A percentile compares a stretch with the other conserved stretches of the same genome.
These are phyloP conservation scores for Thelephora ganbajun DNA, from an alignment of 768 basidiomycete genomes.

Conservation along the genomic window DNA sequence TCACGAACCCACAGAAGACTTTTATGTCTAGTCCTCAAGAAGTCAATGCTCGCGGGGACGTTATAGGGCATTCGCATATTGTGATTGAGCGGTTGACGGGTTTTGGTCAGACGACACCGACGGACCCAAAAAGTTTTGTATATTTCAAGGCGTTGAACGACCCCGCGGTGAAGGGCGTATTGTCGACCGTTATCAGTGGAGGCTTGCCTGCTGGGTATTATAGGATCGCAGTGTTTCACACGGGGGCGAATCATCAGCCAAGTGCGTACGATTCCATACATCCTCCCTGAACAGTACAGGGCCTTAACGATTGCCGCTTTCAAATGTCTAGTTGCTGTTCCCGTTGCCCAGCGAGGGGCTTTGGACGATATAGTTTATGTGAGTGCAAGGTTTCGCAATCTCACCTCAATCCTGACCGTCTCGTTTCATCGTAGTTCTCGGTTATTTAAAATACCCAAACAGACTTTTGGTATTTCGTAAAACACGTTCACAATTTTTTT, in stretches of 20 bases:
- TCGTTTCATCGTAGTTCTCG: too few species aligned
- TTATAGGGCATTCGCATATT: slow-evolving; percentile 51
- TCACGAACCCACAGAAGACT: slow-evolving; percentile 37
- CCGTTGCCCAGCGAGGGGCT: slow-evolving; percentile 23
- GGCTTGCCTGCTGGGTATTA: slow-evolving; percentile 43
- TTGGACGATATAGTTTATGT: slow-evolving; percentile 23
- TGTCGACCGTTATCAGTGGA: slow-evolving; percentile 32
- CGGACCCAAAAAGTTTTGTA: slow-evolving; percentile 35
- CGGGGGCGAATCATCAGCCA: slow-evolving; percentile 30
- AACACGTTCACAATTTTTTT: too few species aligned
- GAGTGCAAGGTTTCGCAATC: not conserved
- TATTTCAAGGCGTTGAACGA: slow-evolving; percentile 46
- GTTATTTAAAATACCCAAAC: too few species aligned
- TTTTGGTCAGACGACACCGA: slow-evolving; percentile 32
- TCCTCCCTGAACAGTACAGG: too few species aligned
- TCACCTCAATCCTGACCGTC: too few species aligned
- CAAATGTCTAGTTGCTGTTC: too few species aligned
- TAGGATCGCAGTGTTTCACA: slow-evolving; percentile 27
- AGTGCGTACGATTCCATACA: too few species aligned
- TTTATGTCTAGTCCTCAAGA: slow-evolving; percentile 44
- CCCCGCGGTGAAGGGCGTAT: slow-evolving; percentile 28
- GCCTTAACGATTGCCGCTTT: too few species aligned
- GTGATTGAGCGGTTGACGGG: slow-evolving; percentile 39
- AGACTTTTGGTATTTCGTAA: too few species aligned
- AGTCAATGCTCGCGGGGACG: slow-evolving; percentile 29